Evolutionary conservation across 345 rosid genomes (phyloP), one percentile per base, ranked within the genome.

Genomic region (Eucalyptus pumila): DNA sequence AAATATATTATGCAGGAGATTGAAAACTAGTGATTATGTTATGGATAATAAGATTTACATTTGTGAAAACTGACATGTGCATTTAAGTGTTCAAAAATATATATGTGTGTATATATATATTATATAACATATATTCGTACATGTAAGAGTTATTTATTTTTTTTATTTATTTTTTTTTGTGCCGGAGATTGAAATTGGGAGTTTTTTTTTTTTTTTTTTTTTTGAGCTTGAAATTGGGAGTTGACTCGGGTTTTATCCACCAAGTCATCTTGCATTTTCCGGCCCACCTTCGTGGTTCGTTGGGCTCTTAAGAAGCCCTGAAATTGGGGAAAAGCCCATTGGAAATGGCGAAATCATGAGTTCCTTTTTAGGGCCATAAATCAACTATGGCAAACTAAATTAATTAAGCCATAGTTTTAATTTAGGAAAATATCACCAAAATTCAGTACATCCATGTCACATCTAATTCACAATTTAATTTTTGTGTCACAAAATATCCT

Each of bases 401-500:
- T 45, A 37, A 72, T 5, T 72, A 19, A 37, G 14, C 14, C 26
- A 9, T 0, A 72, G 26, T 37, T 72, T 72, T 34, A 34, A 2
- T 17, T 19, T 9, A 10, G 45, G 72, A 11, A 17, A 72, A 11
- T 3, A 37, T 37, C 24, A 37, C 26, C 81, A 37, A 72, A 19
- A 72, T 72, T 4, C 42, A 0, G 80, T 32, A 32, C 42, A 67
- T 67, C 24, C 12, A 3, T 19, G 14, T 37, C 45, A 19, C 24
- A 72, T 72, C 2, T 19, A 72, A 52, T 9, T 17, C 13, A 1
- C 81, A 72, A 19, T 72, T 72, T 37, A 72, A 1, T 37, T 72
- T 32, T 4, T 2, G 0, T 32, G 80, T 67, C 23, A 8, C 19
- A 30, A 13, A 30, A 30, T 3, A 30, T 32, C 26, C 3, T 23